Base-by-base conservation (phyloP, 768 basidiomycete genomes). In the Phylloporus arenicola region DNA sequence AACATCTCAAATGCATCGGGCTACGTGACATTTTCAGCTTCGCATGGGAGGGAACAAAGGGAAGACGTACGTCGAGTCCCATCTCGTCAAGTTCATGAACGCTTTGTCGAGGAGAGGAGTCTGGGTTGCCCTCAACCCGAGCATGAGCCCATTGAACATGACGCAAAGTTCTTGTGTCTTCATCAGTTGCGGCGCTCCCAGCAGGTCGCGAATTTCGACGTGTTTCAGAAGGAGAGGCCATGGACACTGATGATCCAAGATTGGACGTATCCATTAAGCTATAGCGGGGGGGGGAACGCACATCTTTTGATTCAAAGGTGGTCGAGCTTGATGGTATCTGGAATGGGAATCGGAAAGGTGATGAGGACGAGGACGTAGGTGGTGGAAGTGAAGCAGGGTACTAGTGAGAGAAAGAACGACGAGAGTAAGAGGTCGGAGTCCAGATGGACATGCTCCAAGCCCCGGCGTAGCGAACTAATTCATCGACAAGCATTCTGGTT, bases 51-150 rank as follows among this genome's bases (percentile, higher is more conserved):
- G 2, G 14, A 33, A 33, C 2, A 19, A 19, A 20, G 0, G 29
- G 27, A 19, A 24, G 14, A 38, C n/a, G 37, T 58, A 83, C 83
- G 56, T 83, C 72, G 27, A 75, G 56, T 0, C 73, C 82, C 40
- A 73, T 66, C 62, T 81, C 78, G 57, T 84, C 82, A 25, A 84
- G 67, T 22, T 69, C 73, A 46, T 75, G 74, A n/a, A 64, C 54
- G 19, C 54, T 57, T 29, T 30, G 20, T 27, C 33, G 57, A 20
- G 59, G 48, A 4, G 51, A 60, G 17, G 35, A 7, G 2, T 43
- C 48, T 19, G 38, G n/a, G 10, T 45, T 27, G 2, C 17, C 20
- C 30, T 44, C 41, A 8, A 31, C 16, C 44, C 57, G 54, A 31
- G 56, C 53, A 8, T 63, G 59, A 12, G 72, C 65, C 80, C 79